phyloP scores from a whole-genome alignment of 139 green algal species.

The Eudorina sp. region DNA sequence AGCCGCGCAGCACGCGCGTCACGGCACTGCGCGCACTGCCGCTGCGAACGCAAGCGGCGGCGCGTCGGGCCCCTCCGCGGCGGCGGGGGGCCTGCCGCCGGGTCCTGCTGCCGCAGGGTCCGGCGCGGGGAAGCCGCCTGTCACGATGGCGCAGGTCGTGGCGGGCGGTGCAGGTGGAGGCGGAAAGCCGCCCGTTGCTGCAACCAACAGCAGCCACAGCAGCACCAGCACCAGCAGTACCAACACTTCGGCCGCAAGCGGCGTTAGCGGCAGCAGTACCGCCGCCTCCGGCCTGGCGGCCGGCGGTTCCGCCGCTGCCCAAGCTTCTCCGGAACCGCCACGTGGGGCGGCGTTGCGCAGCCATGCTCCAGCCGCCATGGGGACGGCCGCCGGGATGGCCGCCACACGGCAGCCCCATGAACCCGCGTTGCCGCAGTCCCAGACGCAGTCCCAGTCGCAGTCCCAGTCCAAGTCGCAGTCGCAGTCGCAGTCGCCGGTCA shows the following conservation, averaged over 20 bases:
- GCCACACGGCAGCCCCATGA: no score
- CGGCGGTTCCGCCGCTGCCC: background rate
- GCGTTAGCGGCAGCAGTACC: background rate
- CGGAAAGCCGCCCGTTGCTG: background rate
- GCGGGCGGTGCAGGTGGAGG: background rate
- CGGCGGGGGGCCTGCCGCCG: background rate
- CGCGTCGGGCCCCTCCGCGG: background rate
- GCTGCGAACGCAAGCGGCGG: background rate
- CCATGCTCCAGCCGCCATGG: no score
- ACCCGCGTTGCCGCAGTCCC: no score
- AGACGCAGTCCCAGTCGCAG: no score
- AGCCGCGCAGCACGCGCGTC: no score
- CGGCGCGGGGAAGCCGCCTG: background rate
- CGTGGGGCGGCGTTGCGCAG: no score
- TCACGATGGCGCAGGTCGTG: conserved; percentile 34
- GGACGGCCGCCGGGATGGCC: no score
- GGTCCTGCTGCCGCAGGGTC: background rate
- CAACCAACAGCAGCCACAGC: background rate
- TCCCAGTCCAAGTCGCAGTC: no score
- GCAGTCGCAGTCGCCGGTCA: no score
- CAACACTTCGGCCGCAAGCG: background rate
- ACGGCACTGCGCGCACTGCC: no score
- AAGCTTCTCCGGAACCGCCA: no score
- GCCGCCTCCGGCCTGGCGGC: no score
- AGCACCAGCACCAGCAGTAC: background rate